phyloP scores from a whole-genome alignment of 2,329 filamentous ascomycete genomes.

The Ophiostoma fasciatum region DNA sequence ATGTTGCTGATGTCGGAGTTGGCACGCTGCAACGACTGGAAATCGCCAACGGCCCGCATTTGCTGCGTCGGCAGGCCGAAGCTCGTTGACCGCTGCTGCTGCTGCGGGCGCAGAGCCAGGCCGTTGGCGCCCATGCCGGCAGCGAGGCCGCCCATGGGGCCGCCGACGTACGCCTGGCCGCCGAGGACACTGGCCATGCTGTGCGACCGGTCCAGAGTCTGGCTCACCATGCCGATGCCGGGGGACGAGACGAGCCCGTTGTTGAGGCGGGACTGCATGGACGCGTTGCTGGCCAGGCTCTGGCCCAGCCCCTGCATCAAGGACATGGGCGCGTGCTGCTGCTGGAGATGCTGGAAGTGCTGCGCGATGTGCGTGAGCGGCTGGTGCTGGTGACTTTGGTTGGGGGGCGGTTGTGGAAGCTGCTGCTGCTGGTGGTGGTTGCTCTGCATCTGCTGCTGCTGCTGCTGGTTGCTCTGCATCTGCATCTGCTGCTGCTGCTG shows the following conservation, averaged over 20 bases:
- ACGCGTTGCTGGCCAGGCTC: conserved; percentile 17
- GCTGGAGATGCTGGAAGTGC: conserved; percentile 1
- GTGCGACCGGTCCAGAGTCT: conserved; percentile 3
- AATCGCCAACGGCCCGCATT: conserved; percentile 32
- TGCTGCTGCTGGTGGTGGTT: background rate
- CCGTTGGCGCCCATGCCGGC: conserved; percentile 9
- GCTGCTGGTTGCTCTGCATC: background rate
- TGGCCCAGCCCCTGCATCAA: conserved; percentile 20
- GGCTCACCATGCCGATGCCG: conserved; percentile 1
- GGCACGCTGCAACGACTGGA: conserved; percentile 32
- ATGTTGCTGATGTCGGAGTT: conserved; percentile 25
- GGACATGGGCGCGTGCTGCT: conserved; percentile 18
- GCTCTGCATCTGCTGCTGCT: background rate
- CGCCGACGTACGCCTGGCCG: conserved; percentile 2
- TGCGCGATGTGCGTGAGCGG: background rate
- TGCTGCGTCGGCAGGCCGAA: conserved; percentile 24
- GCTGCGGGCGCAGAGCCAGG: conserved; percentile 21
- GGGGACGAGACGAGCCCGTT: conserved; percentile 5
- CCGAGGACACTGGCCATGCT: conserved; percentile 1
- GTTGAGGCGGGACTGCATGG: conserved; percentile 13
- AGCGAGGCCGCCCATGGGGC: conserved; percentile 14
- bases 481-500: background rate
- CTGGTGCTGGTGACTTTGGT: background rate
- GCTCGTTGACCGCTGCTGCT: conserved; percentile 23
- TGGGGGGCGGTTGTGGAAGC: background rate